Evolutionary conservation across 495 filamentous ascomycete genomes (phyloP), one percentile per base, ranked within the genome.

Genomic region (Aspergillus homomorphus): DNA sequence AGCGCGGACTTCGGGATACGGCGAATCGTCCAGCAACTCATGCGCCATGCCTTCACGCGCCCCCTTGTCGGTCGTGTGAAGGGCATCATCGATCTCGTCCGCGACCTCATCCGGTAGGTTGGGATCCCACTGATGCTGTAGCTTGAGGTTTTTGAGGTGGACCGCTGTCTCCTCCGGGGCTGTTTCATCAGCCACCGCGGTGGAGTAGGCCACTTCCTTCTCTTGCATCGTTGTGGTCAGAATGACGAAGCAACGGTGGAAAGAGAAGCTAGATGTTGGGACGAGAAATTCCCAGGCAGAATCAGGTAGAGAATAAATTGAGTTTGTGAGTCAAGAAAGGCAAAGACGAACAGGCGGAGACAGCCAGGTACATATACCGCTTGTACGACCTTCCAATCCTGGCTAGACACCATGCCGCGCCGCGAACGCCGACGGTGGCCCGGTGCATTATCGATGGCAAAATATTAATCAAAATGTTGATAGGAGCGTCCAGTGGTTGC

Each of bases 81-180:
- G 75, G 14, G 81, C 84, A 23, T 81, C 77, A 23, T 87, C 82
- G 44, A 88, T 77, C 61, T 82, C 82, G 49, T 86, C 77, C 51
- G 81, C 69, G 23, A 87, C 77, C 44, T 88, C 82, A 42, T 84
- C 70, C 10, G 84, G 81, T 45, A 91, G 59, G 62, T 91, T 89
- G 16, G 86, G 85, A 59, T 91, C 87, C 77, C 87, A 82, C 56
- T 82, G 79, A 56, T 89, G 86, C 55, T 81, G 79, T 53, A 80
- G 77, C 59, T 85, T 82, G 56, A 87, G 60, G 33, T 76, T 63
- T 48, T 65, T 70, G 44, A 80, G 65, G 33, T 75, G 66, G n/a
- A 54, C 49, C n/a, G 69, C 56, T 3, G 69, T 65, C 12, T 73
- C 70, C 62, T 84, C 83, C 14, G 80, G 82, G 45, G 63, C 63